Conservation (phyloP, 805 yeast species). For the Grigorovia humatica region DNA sequence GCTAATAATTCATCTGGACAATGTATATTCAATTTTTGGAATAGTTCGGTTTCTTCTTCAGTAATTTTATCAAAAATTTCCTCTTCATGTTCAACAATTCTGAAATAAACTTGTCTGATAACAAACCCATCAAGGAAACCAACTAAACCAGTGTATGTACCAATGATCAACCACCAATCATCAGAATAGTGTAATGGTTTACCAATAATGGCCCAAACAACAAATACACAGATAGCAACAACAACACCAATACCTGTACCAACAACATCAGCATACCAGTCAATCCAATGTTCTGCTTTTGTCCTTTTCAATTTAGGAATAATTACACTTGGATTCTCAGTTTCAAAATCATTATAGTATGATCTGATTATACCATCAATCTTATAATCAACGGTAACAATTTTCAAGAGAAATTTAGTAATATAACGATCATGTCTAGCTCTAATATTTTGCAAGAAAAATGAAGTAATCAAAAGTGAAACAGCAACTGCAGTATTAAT, state of each 20-base stretch:
- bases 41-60: slow-evolving; percentile 26
- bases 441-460: slow-evolving; percentile 33
- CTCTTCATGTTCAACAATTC: slow-evolving; percentile 20
- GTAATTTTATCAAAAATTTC: slow-evolving; percentile 21
- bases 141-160: slow-evolving; percentile 37
- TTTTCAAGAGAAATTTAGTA: slow-evolving; percentile 11
- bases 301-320: slow-evolving; percentile 12
- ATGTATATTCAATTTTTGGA: slow-evolving; percentile 20
- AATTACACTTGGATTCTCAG: slow-evolving; percentile 20
- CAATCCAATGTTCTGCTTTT: slow-evolving; percentile 20
- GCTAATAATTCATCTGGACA: slow-evolving; percentile 15
- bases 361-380: slow-evolving; percentile 23
- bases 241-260: slow-evolving; percentile 35
- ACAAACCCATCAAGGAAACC: slow-evolving; percentile 37
- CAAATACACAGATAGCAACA: slow-evolving; percentile 27
- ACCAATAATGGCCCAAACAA: slow-evolving; percentile 32
- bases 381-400: slow-evolving; percentile 21
- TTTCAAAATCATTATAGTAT: slow-evolving; percentile 12
- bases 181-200: slow-evolving; percentile 28
- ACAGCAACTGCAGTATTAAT: slow-evolving; percentile 36
- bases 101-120: slow-evolving; percentile 30
- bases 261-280: slow-evolving; percentile 33
- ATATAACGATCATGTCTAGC: slow-evolving; percentile 29
- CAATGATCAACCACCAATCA: slow-evolving; percentile 39
- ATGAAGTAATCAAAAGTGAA: slow-evolving; percentile 27